phyloP scores from a whole-genome alignment of 2,329 filamentous ascomycete genomes.

The Pseudomassariella vexata region DNA sequence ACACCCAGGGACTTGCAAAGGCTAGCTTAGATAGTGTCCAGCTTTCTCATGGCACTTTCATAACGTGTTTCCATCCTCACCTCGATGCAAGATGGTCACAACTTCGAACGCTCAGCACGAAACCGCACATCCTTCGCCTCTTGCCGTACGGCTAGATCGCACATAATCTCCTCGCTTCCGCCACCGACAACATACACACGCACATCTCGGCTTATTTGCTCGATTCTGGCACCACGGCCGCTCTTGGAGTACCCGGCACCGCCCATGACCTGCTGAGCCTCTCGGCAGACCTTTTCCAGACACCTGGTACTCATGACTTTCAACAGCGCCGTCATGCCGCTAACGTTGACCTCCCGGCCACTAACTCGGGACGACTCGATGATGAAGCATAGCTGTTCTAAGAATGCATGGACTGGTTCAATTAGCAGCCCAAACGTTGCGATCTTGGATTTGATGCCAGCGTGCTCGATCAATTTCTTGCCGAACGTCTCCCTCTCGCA shows the following conservation, averaged over 20 bases:
- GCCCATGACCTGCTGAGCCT: conserved; percentile 44
- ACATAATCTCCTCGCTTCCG: conserved; percentile 45
- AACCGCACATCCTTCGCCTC: conserved; percentile 22
- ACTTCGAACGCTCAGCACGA: conserved; percentile 8
- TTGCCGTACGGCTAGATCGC: conserved; percentile 38
- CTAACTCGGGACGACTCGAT: too few species aligned
- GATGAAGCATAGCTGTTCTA: too few species aligned
- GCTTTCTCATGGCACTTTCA: too few species aligned
- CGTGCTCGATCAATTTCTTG: conserved; percentile 45
- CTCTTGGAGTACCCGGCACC: conserved; percentile 39
- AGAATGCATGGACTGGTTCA: conserved; percentile 50
- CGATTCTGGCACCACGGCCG: conserved; percentile 36
- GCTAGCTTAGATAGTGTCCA: too few species aligned
- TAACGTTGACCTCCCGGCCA: too few species aligned
- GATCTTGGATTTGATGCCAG: conserved; percentile 51
- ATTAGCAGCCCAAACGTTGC: conserved; percentile 49
- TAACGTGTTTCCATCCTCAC: too few species aligned
- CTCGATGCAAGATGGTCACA: too few species aligned
- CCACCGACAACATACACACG: conserved; percentile 45
- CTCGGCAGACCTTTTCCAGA: conserved; percentile 38
- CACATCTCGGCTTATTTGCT: conserved; percentile 43
- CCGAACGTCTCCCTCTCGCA: conserved; percentile 48
- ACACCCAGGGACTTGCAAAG: too few species aligned
- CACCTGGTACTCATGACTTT: conserved; percentile 41
- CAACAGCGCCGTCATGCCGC: too few species aligned